Evolutionary conservation across 2,329 filamentous ascomycete species (phyloP), one percentile per base, ranked within the genome.

Genomic region (Beauveria sp.): DNA sequence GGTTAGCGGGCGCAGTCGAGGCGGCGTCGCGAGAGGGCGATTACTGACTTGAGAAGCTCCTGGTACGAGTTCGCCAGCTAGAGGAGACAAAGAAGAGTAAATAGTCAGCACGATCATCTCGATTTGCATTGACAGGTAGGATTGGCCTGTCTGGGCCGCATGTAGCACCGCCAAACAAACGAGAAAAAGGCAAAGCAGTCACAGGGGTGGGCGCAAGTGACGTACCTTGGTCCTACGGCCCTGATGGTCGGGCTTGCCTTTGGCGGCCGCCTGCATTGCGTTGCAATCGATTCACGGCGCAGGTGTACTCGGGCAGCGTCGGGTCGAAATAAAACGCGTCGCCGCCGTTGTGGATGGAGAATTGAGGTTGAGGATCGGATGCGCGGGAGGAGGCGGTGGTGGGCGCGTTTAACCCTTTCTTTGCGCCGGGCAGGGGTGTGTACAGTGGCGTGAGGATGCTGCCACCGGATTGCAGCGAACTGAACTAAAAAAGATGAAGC

Each of bases 41-140:
- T 52, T 52, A 78, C 89, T 77, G 86, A 96, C 91, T 96, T 89
- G 70, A 99, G 85, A 70, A 99, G 84, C 78, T 96, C 90, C 79
- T 96, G 90, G 79, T 99, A 99, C 68, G 94, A 97, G 76, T 88
- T 90, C 73, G 92, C 91, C 80, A 99, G 92, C 92, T 97, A 40
- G 7, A 41, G 14, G 12, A 20, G 20, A 20, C 20, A 8, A 37
- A n/a, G 3, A 57, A 6, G 12, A 28, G n/a, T 12, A 16, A n/a
- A 43, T 30, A 10, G 55, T 62, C 30, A 62, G 59, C 46, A 59
- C 22, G 8, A 26, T 44, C 40, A 30, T 40, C 3, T 8, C 16
- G 5, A 22, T 7, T 51, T 40, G n/a, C 12, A 43, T 50, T 16
- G 12, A 46, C 22, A 28, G 16, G 5, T 37, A 22, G 16, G 12